Conservation (phyloP, 352 stramenopile genomes). For the Peronospora belbahrii region DNA sequence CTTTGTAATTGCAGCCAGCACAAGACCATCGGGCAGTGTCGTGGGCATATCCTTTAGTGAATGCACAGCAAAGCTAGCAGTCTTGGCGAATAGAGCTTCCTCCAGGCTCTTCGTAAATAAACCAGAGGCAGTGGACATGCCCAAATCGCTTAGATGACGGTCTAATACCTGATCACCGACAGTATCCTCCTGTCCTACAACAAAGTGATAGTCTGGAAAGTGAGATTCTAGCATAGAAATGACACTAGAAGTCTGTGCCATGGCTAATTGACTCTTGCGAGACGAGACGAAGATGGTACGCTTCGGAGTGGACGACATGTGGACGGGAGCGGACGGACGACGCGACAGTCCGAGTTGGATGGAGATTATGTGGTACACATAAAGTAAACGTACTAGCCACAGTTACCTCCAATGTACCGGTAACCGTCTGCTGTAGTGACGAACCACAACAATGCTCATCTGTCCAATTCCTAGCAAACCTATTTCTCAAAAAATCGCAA, state of each 20-base stretch:
- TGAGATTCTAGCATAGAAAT: conserved; percentile 67
- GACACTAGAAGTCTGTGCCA: conserved; percentile 83
- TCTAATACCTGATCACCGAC: conserved; percentile 78
- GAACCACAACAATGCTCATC: too few relatives aligned
- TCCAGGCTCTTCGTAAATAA: conserved; percentile 89
- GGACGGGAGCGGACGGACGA: neutral
- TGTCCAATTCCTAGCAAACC: too few relatives aligned
- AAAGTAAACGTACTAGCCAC: too few relatives aligned
- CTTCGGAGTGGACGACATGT: conserved; percentile 7
- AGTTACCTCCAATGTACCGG: neutral
- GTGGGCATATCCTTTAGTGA: conserved; percentile 89
- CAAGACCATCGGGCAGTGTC: conserved; percentile 61
- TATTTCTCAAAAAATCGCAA: too few relatives aligned
- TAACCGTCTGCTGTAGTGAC: too few relatives aligned
- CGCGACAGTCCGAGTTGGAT: too few relatives aligned
- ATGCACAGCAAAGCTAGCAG: conserved; percentile 78
- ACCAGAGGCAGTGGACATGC: conserved; percentile 53
- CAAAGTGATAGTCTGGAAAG: conserved; percentile 61
- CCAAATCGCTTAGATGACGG: conserved; percentile 68
- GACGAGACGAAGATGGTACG: conserved; percentile 77
- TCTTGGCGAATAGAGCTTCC: conserved; percentile 55
- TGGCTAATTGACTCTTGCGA: conserved; percentile 83
- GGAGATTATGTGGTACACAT: neutral
- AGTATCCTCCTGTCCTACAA: conserved; percentile 75
- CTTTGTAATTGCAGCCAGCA: conserved; percentile 76